Evolutionary conservation across 2,329 filamentous ascomycete genomes (phyloP), one percentile per base, ranked within the genome.

Genomic region (Aspergillus luchuensis): DNA sequence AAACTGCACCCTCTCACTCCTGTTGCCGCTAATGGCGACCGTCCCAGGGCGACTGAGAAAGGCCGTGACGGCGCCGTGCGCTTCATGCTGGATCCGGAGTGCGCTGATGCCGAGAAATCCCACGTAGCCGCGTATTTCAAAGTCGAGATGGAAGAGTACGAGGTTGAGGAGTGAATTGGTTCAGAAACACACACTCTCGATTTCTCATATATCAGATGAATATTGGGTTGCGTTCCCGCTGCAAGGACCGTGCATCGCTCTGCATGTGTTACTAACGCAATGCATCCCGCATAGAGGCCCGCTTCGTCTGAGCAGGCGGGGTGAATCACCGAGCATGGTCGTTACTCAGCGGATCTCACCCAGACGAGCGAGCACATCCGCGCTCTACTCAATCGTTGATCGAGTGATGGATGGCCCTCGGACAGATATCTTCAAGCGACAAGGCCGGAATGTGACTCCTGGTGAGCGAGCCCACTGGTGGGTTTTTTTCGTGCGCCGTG

Each of bases 81-180:
- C 6, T 98, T 97, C 74, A 91, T 97, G 76, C 88, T 98, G 52
- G 91, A 97, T 65, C 86, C 89, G 0, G 88, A 89, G 57, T 85
- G 89, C 53, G 92, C 92, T 2, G 84, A 85, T 50, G 82, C 83
- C 15, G 95, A 99, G 77, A 85, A 87, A 67, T 82, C 84, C 11
- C 82, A 84, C 11, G 89, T 93, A 2, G 82, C 83, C 4, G 81
- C 84, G 53, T 92, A 89, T 74, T 91, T 89, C 71, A 86, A 85
- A 71, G 81, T 91, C 45, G 91, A 96, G 71, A 86, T 92, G 23
- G 91, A 96, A 66, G 88, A 91, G 59, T 78, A 76, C 62, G 75
- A 78, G 60, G 74, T 74, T n/a, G 75, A 78, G 19, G 72, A 74
- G 54, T 78, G 68, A 69, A 33, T 6, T 8, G 10, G 0, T 13